Evolutionary conservation across 805 yeast species (phyloP).

Genomic region (Starmerella floris): DNA sequence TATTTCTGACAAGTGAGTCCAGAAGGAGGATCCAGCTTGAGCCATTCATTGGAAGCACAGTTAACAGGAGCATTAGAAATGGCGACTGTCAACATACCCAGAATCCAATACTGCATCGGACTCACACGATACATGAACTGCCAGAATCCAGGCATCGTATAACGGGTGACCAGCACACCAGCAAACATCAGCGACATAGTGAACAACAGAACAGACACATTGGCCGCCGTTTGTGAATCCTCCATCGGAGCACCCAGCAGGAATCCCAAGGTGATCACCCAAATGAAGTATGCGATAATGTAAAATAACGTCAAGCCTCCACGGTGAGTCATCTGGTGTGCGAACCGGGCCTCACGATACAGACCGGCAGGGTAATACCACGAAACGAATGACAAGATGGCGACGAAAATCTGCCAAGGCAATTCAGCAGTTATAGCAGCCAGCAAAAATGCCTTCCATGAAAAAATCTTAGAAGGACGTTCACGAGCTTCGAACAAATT

Average conservation of each 20-base stretch:
- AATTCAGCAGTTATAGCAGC: conserved; percentile 44
- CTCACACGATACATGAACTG: conserved; percentile 65
- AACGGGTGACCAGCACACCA: conserved; percentile 50
- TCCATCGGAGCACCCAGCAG: conserved; percentile 47
- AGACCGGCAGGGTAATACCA: conserved; percentile 39
- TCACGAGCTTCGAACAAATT: conserved; percentile 60
- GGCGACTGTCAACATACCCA: conserved; percentile 37
- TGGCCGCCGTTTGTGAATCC: conserved; percentile 54
- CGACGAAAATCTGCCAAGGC: conserved; percentile 42
- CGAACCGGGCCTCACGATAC: conserved; percentile 33
- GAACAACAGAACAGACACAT: conserved; percentile 42
- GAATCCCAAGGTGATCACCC: conserved; percentile 40
- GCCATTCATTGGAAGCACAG: conserved; percentile 40
- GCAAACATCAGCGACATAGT: conserved; percentile 50
- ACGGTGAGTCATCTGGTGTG: conserved; percentile 35
- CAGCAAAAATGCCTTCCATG: conserved; percentile 49
- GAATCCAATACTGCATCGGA: conserved; percentile 57
- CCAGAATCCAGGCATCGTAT: conserved; percentile 69
- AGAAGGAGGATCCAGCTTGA: conserved; percentile 38
- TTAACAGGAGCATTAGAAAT: conserved; percentile 40
- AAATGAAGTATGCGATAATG: conserved; percentile 38
- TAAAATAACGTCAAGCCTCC: conserved; percentile 41
- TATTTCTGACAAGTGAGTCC: conserved; percentile 56
- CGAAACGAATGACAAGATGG: conserved; percentile 42
- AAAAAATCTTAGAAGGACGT: conserved; percentile 56